Conservation (phyloP, 768 basidiomycete species). For the Mycena haematopus region DNA sequence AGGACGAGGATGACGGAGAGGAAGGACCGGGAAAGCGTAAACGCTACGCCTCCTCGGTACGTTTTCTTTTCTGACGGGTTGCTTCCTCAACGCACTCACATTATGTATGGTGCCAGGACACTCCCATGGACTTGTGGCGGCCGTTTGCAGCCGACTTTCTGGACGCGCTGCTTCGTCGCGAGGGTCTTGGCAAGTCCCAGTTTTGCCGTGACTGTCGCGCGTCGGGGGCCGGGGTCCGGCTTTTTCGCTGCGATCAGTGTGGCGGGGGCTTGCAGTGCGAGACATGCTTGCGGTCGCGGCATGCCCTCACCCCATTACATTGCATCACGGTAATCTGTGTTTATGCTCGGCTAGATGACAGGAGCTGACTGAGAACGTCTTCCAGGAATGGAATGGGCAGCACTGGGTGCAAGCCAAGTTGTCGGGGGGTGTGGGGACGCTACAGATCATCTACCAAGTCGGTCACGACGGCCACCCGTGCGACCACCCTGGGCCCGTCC, state of each 20-base stretch:
- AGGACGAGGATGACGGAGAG: too few species aligned
- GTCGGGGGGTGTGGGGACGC: not conserved
- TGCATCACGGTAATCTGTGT: constrained; percentile 1
- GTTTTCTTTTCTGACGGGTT: too few species aligned
- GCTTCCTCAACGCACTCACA: too few species aligned
- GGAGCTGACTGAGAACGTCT: not conserved
- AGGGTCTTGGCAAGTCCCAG: too few species aligned
- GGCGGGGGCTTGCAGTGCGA: too few species aligned
- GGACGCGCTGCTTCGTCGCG: too few species aligned
- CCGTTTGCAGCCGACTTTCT: too few species aligned
- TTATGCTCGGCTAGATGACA: not conserved
- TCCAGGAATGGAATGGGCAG: constrained; percentile 12
- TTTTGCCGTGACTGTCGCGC: not conserved
- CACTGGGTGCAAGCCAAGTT: not conserved
- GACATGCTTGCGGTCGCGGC: not conserved
- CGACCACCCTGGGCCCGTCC: too few species aligned
- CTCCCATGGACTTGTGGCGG: too few species aligned
- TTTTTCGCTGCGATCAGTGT: constrained; percentile 15
- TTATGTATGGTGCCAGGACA: too few species aligned
- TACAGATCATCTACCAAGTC: constrained; percentile 12
- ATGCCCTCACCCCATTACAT: constrained; percentile 9
- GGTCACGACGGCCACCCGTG: not conserved
- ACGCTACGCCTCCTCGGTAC: too few species aligned
- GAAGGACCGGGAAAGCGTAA: too few species aligned
- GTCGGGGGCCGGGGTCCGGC: not conserved